These are phyloP conservation scores for Albizia julibrissin DNA, from an alignment of 306 rosid genomes.

Conservation along the genomic window DNA sequence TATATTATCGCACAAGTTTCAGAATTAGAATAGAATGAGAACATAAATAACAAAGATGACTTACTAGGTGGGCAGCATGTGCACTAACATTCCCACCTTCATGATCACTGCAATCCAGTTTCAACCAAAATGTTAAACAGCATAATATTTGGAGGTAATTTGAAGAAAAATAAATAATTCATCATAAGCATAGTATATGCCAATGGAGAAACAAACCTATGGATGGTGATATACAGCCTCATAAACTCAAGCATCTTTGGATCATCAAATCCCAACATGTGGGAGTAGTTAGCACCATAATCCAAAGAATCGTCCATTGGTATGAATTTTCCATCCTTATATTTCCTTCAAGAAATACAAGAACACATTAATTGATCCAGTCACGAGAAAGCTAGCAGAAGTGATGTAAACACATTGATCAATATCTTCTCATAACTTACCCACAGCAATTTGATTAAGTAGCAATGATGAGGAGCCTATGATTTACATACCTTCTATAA, in stretches of 20 bases:
- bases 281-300: slow-evolving; percentile 94
- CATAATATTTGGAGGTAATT: slow-evolving; percentile 8
- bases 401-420: slow-evolving; percentile 16
- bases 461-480: slow-evolving; percentile 21
- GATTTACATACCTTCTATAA: slow-evolving; percentile 74
- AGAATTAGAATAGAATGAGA: slow-evolving; percentile 18
- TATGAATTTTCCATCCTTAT: slow-evolving; percentile 74
- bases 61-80: slow-evolving; percentile 91
- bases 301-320: slow-evolving; percentile 82
- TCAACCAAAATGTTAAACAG: slow-evolving; percentile 18
- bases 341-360: slow-evolving; percentile 59
- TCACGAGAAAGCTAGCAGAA: slow-evolving; percentile 28
- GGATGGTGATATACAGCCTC: slow-evolving; percentile 97
- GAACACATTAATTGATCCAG: slow-evolving; percentile 31
- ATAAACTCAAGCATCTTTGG: slow-evolving; percentile 85
- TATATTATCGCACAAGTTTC: slow-evolving; percentile 6
- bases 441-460: slow-evolving; percentile 10
- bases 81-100: slow-evolving; percentile 99
- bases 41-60: slow-evolving; percentile 29
- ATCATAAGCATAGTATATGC: slow-evolving; percentile 4
- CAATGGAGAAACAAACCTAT: slow-evolving; percentile 63
- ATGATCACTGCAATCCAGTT: slow-evolving; percentile 79
- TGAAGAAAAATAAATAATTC: slow-evolving; percentile 19
- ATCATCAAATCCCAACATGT: slow-evolving; percentile 90
- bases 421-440: slow-evolving; percentile 20